Evolutionary conservation across 2,329 filamentous ascomycete species (phyloP).

Genomic region (Nemania bipapillata): DNA sequence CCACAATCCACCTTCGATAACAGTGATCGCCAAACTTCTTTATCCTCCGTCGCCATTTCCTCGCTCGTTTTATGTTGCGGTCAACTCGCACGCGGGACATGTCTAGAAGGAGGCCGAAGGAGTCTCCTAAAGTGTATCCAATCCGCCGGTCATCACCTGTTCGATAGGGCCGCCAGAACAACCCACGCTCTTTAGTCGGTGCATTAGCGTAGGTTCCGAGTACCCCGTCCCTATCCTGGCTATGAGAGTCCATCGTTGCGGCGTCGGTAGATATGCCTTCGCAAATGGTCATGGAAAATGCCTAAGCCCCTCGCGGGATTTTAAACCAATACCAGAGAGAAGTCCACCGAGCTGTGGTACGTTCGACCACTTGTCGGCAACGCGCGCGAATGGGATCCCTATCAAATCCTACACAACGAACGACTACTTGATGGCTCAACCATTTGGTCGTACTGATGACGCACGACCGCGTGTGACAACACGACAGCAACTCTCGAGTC

Average conservation of each 20-base stretch:
- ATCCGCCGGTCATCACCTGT: background rate
- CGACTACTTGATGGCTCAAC: background rate
- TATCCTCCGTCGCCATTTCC: constrained; percentile 12
- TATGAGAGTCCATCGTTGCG: constrained; percentile 1
- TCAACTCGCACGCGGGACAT: constrained; percentile 13
- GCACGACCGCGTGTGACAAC: background rate
- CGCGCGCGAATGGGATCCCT: background rate
- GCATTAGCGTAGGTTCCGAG: constrained; percentile 7
- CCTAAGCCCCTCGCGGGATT: background rate
- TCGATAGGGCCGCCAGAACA: background rate
- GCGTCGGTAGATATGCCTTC: constrained; percentile 5
- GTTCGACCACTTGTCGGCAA: background rate
- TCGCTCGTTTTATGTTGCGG: constrained; percentile 25
- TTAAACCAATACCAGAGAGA: background rate
- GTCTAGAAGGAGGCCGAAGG: constrained; percentile 11
- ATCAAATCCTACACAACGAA: constrained; percentile 1
- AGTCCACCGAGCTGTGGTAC: background rate
- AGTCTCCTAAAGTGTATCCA: background rate
- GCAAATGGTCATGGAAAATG: constrained; percentile 27
- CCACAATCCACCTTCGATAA: constrained; percentile 57
- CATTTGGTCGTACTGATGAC: constrained; percentile 12
- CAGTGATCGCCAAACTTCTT: constrained; percentile 29
- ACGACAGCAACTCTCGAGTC: no score
- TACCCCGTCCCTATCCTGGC: constrained; percentile 12
- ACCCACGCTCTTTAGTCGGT: background rate